Base-by-base conservation (phyloP, 257 asterid genomes). In the Solanum pimpinellifolium region DNA sequence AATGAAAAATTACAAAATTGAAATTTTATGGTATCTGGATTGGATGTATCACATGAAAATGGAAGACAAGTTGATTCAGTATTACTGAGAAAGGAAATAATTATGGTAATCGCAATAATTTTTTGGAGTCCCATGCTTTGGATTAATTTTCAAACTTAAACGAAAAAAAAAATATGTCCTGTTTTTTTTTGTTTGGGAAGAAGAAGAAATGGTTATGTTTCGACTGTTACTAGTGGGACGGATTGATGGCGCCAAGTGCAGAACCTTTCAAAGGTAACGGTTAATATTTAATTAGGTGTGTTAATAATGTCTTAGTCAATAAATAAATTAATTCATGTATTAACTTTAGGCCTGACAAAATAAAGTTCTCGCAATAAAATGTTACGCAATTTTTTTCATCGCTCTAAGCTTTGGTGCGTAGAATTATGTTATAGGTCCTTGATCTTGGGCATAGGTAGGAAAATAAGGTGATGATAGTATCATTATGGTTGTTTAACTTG, bases 41-140 rank as follows among this genome's bases (percentile, higher is more conserved):
- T 90, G 29, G 94, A 87, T 9, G 88, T 16, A 31, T 93, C 95
- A 91, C 98, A 95, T 0, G 98, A 93, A 33, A 92, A 92, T 5
- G 93, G 95, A 11, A 93, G 94, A 59, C 70, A 27, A 20, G 13
- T 75, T 65, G 92, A 86, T 65, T 89, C 73, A 47, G 83, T 33
- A 41, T 20, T 29, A 25, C 73, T 16, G 46, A 88, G 69, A 11
- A 83, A 86, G 13, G 85, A 66, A 21, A 87, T 9, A 25, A 87
- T n/a, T 18, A 47, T 25, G 11, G 62, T n/a, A 62, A 47, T 60
- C 46, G 11, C 49, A 52, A 60, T 59, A 87, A 21, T 29, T 39
- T 29, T 72, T 31, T 25, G 10, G 21, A 52, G 29, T 83, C 47
- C 56, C 89, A 87, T 87, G 47, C 46, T 77, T 81, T 9, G 20